Conservation (phyloP, 805 yeast species). For the Candida pseudofarinosa region DNA sequence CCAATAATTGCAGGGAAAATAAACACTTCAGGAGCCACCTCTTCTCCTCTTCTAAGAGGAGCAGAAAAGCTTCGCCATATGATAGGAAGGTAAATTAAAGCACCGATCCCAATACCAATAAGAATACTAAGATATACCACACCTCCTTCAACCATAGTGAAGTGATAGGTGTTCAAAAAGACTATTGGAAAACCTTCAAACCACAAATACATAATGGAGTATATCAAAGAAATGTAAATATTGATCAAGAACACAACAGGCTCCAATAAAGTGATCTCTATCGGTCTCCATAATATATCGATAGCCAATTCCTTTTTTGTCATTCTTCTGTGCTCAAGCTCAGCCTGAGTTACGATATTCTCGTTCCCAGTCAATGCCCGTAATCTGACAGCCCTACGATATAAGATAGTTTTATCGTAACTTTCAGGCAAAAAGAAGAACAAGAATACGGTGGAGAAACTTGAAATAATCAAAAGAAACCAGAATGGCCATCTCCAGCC, state of each 20-base stretch:
- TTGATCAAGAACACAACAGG: conserved; percentile 56
- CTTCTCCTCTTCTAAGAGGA: conserved; percentile 13
- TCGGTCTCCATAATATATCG: conserved; percentile 46
- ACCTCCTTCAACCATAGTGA: conserved; percentile 48
- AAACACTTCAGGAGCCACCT: conserved; percentile 32
- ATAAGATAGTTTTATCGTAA: conserved; percentile 39
- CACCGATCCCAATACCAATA: conserved; percentile 44
- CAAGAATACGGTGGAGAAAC: conserved; percentile 16
- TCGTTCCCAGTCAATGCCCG: conserved; percentile 47
- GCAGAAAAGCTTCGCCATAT: conserved; percentile 14
- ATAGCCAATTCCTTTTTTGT: conserved; percentile 5
- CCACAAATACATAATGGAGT: conserved; percentile 52
- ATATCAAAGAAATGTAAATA: conserved; percentile 48
- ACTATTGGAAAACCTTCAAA: conserved; percentile 61
- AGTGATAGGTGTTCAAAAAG: conserved; percentile 40
- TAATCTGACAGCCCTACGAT: conserved; percentile 46
- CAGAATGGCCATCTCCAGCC: conserved; percentile 50
- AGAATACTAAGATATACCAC: conserved; percentile 40
- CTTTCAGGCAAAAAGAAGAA: conserved; percentile 48
- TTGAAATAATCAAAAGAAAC: conserved; percentile 39
- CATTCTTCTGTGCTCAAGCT: conserved; percentile 25
- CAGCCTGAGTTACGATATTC: conserved; percentile 38
- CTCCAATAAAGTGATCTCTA: conserved; percentile 45
- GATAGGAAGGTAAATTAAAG: conserved; percentile 18
- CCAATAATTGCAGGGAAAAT: conserved; percentile 32